Evolutionary conservation across 352 stramenopile species (phyloP), one percentile per base, ranked within the genome.

Genomic region (Phytopythium cucurbitacearum): DNA sequence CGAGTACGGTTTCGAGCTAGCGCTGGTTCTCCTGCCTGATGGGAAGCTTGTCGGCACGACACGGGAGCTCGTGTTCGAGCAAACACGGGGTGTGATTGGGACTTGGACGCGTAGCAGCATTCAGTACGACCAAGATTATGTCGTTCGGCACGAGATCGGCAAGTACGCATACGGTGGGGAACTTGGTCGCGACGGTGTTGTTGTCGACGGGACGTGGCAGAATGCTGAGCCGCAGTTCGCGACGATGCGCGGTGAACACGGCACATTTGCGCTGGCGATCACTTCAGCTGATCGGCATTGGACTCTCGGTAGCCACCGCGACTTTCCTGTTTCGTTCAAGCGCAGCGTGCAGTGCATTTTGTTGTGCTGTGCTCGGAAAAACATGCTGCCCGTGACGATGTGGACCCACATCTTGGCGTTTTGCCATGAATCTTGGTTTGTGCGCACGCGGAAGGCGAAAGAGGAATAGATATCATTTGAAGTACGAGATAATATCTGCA

Each of bases 1-100:
- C 62, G 76, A 90, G 51, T 90, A 90, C 60, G 71, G 67, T 10
- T 87, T 81, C 34, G 62, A 80, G 56, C 60, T 88, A 1, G 49
- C 69, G 13, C 21, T 90, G 15, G 55, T 76, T n/a, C 59, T 90
- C 12, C 46, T 63, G 3, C 51, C 74, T 0, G 55, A 59, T 43
- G 75, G 80, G 0, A 56, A 53, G 13, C 51, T 90, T 2, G 28
- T 49, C 5, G 80, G 76, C 7, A 57, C 65, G 41, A 66, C 64
- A 32, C 76, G 64, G n/a, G 76, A 90, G 59, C 67, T 66, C 12
- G 59, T 90, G 43, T 87, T 87, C 28, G 63, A 76, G 10, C 80
- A 90, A 59, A 67, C 55, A 5, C 65, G 68, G 13, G 43, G 45
- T 2, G 58, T 90, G 1, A 66, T 62, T 35, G 80, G 80, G 1